phyloP scores from a whole-genome alignment of 371 early-diverging fungal genomes.

The Dinochytrium kinnereticum region DNA sequence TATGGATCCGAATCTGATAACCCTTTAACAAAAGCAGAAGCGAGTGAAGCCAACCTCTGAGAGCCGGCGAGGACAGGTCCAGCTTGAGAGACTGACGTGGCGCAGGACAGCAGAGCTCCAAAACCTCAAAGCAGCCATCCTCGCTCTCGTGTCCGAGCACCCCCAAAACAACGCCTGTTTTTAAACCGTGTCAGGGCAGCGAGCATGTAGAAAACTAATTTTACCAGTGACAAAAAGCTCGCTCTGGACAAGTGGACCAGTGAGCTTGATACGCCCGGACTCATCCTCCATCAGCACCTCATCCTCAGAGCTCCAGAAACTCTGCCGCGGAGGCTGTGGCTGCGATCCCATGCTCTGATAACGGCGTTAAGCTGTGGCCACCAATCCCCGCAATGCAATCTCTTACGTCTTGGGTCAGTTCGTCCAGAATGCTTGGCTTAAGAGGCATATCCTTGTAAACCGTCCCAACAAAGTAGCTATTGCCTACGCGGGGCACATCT shows the following conservation, averaged over 20 bases:
- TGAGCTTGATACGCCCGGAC: constrained; percentile 78
- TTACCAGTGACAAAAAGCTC: constrained; percentile 16
- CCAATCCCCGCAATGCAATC: constrained; percentile 22
- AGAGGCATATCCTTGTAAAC: constrained; percentile 80
- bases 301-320: constrained; percentile 70
- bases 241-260: constrained; percentile 59
- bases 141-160: constrained; percentile 75
- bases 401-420: constrained; percentile 72
- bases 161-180: constrained; percentile 73
- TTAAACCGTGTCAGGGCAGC: neutral
- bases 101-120: constrained; percentile 77
- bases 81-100: constrained; percentile 25
- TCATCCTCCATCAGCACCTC: constrained; percentile 86
- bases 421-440: constrained; percentile 88
- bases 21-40: neutral
- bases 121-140: constrained; percentile 79
- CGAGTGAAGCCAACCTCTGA: neutral
- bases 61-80: neutral
- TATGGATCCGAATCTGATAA: constrained; percentile 53
- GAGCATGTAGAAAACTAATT: constrained; percentile 1
- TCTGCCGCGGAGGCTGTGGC: constrained; percentile 66
- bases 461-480: constrained; percentile 83
- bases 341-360: constrained; percentile 65
- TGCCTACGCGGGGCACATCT: constrained; percentile 65
- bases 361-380: neutral